Percentiles rank a stretch among this genome's conserved stretches.
These are phyloP conservation scores for Aspergillus tanneri DNA, from an alignment of 2,329 filamentous ascomycete species.

Conservation along the genomic window DNA sequence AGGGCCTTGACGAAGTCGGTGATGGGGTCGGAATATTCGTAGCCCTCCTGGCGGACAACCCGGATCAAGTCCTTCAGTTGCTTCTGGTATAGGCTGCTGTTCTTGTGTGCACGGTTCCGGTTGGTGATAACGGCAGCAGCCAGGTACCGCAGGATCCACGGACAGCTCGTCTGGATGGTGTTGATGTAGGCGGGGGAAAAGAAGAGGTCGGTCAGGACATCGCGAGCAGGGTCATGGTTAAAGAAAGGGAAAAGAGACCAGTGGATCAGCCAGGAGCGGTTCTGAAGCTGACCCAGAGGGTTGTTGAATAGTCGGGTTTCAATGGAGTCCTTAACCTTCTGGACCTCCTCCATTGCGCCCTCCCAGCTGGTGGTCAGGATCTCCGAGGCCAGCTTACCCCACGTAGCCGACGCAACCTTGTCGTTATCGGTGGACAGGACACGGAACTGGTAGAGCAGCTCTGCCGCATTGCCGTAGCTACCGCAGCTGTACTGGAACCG, in stretches of 20 bases:
- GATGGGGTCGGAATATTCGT: conserved; percentile 95
- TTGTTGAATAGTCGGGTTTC: conserved; percentile 96
- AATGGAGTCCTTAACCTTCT: conserved; percentile 87
- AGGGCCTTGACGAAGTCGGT: conserved; percentile 96
- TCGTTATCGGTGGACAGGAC: conserved; percentile 98
- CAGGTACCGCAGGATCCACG: conserved; percentile 94
- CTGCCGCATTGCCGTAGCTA: conserved; percentile 84
- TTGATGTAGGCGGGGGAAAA: conserved; percentile 98
- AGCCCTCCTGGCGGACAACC: conserved; percentile 93
- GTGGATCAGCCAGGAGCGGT: conserved; percentile 96
- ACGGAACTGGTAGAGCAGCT: conserved; percentile 95
- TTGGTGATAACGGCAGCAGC: conserved; percentile 93
- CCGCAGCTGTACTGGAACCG: conserved; percentile 98
- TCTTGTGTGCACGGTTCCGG: conserved; percentile 74
- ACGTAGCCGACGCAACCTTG: conserved; percentile 91
- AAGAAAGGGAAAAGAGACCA: conserved; percentile 99
- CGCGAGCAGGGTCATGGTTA: conserved; percentile 90
- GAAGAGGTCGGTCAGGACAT: conserved; percentile 90
- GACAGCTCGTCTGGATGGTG: conserved; percentile 96
- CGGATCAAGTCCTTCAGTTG: conserved; percentile 96
- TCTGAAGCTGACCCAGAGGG: conserved; percentile 89
- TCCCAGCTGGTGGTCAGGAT: conserved; percentile 97
- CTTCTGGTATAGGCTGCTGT: conserved; percentile 84
- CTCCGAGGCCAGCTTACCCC: conserved; percentile 96
- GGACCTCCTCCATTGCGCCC: conserved; percentile 81